Base-by-base conservation (phyloP, 371 early-diverging fungal genomes). In the Circinella umbellata region DNA sequence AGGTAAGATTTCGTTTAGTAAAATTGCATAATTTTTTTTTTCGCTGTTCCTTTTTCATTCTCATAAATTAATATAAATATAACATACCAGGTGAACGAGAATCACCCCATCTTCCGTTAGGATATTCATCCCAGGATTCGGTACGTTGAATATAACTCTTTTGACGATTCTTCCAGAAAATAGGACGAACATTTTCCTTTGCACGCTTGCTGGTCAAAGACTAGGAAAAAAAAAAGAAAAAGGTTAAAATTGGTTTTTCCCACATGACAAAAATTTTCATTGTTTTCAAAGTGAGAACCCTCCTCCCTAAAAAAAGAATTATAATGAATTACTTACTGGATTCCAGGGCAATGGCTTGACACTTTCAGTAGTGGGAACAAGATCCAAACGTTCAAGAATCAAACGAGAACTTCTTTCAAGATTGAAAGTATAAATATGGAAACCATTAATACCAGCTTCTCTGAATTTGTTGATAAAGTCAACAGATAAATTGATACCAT, bases 21-120 rank as follows among this genome's bases (percentile, higher is more conserved):
- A 27, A 27, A 27, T 27, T 27, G 27, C 27, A 27, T 42, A 42
- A 42, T 9, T 9, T 42, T 9, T 9, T 42, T 42, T 11, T 42
- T 42, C 42, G 3, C 27, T 27, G 0, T 27, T 42, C 42, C 42
- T 42, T 42, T 42, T 42, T 42, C 27, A 27, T 27, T 27, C 27
- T 27, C 27, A 27, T 27, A 2, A 27, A 42, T 42, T 9, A 9
- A 42, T 42, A n/a, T 51, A 65, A 27, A 54, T 37, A 46, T 35
- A 27, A 42, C 67, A 9, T 69, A 71, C 72, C 84, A 42, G 94
- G 92, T 8, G 98, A 98, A 15, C 97, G 88, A 20, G 97, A 90
- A 74, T 98, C 97, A 48, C 98, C 98, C 99, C 98, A 99, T 61
- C 99, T 92, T 48, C 99, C 99, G 78, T 99, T 99, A 27, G 98